These are phyloP conservation scores for Setomelanomma holmii DNA, from an alignment of 2,329 filamentous ascomycete genomes.

Conservation along the genomic window DNA sequence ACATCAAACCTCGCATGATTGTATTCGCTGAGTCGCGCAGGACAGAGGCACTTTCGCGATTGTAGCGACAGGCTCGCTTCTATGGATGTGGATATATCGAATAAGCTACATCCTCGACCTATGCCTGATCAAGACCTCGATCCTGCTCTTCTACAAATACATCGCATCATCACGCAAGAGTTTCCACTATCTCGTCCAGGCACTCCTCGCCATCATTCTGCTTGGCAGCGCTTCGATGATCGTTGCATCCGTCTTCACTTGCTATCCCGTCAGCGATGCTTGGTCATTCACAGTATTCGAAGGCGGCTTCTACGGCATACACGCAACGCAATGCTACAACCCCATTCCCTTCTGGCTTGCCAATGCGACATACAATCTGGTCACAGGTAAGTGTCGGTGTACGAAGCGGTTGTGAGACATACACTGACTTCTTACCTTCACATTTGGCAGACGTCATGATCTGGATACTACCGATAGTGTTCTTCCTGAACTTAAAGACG, in stretches of 20 bases:
- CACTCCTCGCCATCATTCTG: slow-evolving; percentile 30
- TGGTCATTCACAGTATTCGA: slow-evolving; percentile 34
- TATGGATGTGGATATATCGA: slow-evolving; percentile 39
- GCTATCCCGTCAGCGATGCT: slow-evolving; percentile 34
- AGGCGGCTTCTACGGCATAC: slow-evolving; percentile 18
- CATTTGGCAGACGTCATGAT: slow-evolving; percentile 53
- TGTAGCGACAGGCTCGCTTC: slow-evolving; percentile 18
- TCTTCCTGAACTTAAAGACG: slow-evolving; percentile 52
- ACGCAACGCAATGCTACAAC: slow-evolving; percentile 30
- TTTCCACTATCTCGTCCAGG: slow-evolving; percentile 32
- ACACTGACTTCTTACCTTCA: too few relatives aligned
- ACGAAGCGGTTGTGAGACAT: too few relatives aligned
- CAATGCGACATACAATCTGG: slow-evolving; percentile 52
- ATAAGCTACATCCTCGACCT: slow-evolving; percentile 37
- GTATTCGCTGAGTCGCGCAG: slow-evolving; percentile 8
- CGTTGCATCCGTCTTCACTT: slow-evolving; percentile 34
- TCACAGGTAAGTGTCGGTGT: too few relatives aligned
- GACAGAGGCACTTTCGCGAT: slow-evolving; percentile 15
- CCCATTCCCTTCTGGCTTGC: slow-evolving; percentile 35
- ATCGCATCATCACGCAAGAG: slow-evolving; percentile 34
- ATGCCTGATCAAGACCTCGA: slow-evolving; percentile 42
- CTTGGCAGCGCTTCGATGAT: slow-evolving; percentile 34
- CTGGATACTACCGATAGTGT: slow-evolving; percentile 53
- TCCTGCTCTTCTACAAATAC: slow-evolving; percentile 41
- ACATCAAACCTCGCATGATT: background rate